Evolutionary conservation across 257 asterid genomes (phyloP), one percentile per base, ranked within the genome.

Genomic region (Euphrasia confusa): DNA sequence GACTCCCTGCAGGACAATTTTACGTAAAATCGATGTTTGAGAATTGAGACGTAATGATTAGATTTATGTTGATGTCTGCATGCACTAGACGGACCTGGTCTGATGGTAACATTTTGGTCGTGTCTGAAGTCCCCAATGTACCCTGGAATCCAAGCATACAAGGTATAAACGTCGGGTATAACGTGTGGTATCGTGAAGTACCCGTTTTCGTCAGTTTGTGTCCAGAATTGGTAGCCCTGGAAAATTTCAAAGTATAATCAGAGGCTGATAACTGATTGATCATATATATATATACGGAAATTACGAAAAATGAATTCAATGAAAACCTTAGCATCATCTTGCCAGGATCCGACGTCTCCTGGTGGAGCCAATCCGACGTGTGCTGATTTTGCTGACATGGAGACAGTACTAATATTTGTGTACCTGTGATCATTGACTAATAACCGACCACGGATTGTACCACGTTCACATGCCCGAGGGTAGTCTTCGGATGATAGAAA

Each of bases 181-280:
- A 89, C 67, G 12, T 48, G 55, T 2, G 11, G 57, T 8, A 87
- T 84, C 0, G 47, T 65, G 63, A 87, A 89, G 26, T 58, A 9
- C 2, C 94, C 97, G 5, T n/a, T 15, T 49, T 57, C 42, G 71
- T 81, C 80, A 0, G 92, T 64, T 65, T 30, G 69, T 13, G 71
- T 70, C 97, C 97, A 87, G 47, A 90, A 90, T 68, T 90, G 97
- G 66, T 87, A 87, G 10, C 85, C 90, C 95, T 87, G 61, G 2
- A 0, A 17, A 39, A 2, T 8, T 26, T 32, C 27, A 3, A 59
- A 35, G 3, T 35, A 54, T 33, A 28, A 18, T 53, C 10, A 61
- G 3, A 33, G 4, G n/a, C 18, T 48, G 21, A 6, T 17, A 2
- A 17, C 32, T 52, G 24, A 11, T 52, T 52, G n/a, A 24, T 5